A percentile compares a stretch with the other conserved stretches of the same genome.
These are phyloP conservation scores for Przewalskia tangutica DNA, from an alignment of 257 asterid genomes.

Conservation along the genomic window DNA sequence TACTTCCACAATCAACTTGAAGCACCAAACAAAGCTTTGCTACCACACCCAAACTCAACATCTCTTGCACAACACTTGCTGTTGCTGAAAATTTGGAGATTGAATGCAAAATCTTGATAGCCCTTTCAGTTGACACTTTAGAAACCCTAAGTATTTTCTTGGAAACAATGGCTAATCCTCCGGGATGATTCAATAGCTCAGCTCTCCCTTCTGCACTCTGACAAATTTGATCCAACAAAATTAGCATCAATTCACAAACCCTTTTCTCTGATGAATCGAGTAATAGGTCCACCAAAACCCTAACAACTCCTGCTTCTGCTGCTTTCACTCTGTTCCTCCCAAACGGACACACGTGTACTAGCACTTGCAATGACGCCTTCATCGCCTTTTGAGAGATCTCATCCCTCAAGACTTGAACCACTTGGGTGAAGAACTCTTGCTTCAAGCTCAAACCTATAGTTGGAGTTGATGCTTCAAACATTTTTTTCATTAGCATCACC, in stretches of 20 bases:
- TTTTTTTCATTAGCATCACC: slow-evolving; percentile 29
- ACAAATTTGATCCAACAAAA: slow-evolving; percentile 47
- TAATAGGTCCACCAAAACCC: slow-evolving; percentile 32
- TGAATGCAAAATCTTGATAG: slow-evolving; percentile 52
- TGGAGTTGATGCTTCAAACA: slow-evolving; percentile 28
- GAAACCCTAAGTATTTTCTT: slow-evolving; percentile 84
- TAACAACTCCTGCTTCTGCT: slow-evolving; percentile 42
- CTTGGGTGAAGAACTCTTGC: slow-evolving; percentile 30
- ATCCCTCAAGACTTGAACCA: slow-evolving; percentile 32
- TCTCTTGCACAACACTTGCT: slow-evolving; percentile 38
- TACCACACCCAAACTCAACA: slow-evolving; percentile 67
- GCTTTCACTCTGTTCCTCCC: slow-evolving; percentile 58
- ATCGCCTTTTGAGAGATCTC: slow-evolving; percentile 36
- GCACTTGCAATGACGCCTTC: slow-evolving; percentile 36
- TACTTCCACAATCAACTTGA: slow-evolving; percentile 53
- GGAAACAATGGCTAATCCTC: slow-evolving; percentile 68
- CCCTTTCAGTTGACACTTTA: slow-evolving; percentile 46
- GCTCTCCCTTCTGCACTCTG: slow-evolving; percentile 86
- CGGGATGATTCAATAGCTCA: slow-evolving; percentile 53
- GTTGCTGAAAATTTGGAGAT: slow-evolving; percentile 47
- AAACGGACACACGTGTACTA: slow-evolving; percentile 31
- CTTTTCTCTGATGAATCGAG: slow-evolving; percentile 38
- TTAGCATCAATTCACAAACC: slow-evolving; percentile 34
- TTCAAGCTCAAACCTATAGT: slow-evolving; percentile 10
- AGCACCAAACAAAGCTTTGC: slow-evolving; percentile 53